phyloP scores from a whole-genome alignment of 2,329 filamentous ascomycete genomes.

The Whalleya microplaca region DNA sequence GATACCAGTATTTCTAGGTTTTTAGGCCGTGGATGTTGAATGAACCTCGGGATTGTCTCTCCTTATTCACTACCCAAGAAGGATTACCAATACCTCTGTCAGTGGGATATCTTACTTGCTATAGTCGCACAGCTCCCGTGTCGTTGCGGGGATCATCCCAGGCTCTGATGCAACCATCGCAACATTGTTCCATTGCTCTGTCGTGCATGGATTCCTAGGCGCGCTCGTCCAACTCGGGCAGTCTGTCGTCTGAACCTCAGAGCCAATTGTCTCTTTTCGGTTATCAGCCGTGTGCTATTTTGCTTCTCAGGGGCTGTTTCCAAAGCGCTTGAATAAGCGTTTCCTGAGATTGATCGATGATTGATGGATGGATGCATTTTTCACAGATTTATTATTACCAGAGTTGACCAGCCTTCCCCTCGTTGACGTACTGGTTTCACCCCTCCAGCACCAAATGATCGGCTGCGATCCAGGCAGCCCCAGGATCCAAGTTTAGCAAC shows the following conservation, averaged over 20 bases:
- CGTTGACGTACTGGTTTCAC: neutral
- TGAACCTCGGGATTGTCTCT: no score
- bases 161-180: constrained; percentile 4
- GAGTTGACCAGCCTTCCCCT: no score
- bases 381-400: no score
- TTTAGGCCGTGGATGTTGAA: no score
- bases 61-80: no score
- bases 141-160: constrained; percentile 19
- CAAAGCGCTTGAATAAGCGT: neutral
- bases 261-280: constrained; percentile 17
- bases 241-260: constrained; percentile 14
- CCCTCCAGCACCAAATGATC: neutral
- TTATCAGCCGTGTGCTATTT: neutral
- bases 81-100: neutral
- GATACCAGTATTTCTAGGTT: no score
- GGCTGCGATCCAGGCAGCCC: neutral
- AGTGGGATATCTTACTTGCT: neutral
- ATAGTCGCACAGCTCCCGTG: neutral
- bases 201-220: constrained; percentile 19
- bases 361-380: no score
- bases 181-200: neutral
- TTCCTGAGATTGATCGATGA: no score
- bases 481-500: constrained; percentile 13
- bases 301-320: neutral
- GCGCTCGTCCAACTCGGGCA: constrained; percentile 19